phyloP scores from a whole-genome alignment of 129 eudicot genomes.

The Chrysanthemum makinoi region DNA sequence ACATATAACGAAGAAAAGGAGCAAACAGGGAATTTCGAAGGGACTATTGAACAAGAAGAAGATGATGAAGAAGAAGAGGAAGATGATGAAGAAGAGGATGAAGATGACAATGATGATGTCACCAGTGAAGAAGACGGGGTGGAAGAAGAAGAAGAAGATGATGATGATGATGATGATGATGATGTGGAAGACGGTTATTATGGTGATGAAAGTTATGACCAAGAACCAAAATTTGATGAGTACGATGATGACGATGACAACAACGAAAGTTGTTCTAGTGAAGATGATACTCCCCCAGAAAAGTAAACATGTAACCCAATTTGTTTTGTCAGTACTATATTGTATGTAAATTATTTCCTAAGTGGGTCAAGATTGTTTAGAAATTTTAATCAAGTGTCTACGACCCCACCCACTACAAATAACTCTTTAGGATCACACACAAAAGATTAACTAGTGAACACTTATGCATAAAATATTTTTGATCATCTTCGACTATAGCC shows the following conservation, averaged over 20 bases:
- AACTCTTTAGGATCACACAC: too few relatives aligned
- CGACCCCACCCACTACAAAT: too few relatives aligned
- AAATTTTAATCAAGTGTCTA: neutral
- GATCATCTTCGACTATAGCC: too few relatives aligned
- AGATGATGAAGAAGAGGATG: neutral
- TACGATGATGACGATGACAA: slow-evolving; percentile 18
- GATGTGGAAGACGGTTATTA: neutral
- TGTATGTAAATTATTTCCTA: neutral
- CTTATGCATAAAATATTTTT: too few relatives aligned
- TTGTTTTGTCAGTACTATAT: neutral
- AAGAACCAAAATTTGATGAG: slow-evolving; percentile 25
- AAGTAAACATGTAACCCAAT: neutral
- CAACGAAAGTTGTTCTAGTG: slow-evolving; percentile 16
- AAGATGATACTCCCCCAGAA: slow-evolving; percentile 12
- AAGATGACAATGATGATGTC: neutral
- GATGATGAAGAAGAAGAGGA: too few relatives aligned
- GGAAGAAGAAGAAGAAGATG: neutral
- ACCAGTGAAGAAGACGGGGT: neutral
- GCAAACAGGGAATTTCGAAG: neutral
- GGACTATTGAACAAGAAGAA: neutral
- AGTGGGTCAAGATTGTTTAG: neutral
- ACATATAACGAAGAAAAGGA: neutral
- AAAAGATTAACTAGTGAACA: too few relatives aligned
- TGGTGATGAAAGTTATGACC: neutral
- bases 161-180: neutral